These are phyloP conservation scores for Schizosaccharomyces japonicus DNA, from an alignment of 805 yeast genomes.

Conservation along the genomic window DNA sequence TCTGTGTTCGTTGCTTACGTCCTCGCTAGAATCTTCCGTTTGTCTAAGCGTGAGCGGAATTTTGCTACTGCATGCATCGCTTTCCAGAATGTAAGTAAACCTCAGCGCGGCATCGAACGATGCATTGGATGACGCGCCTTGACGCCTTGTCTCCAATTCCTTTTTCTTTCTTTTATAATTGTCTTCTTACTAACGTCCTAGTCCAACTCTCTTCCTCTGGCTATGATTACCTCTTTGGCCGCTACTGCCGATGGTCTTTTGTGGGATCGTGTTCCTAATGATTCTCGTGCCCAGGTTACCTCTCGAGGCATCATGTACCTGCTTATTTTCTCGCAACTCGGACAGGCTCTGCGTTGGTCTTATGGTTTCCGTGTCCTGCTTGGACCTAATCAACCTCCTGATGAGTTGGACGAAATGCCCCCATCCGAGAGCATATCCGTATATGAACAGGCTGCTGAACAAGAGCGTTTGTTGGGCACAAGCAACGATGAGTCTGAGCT, in stretches of 20 bases:
- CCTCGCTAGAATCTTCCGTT: slow-evolving; percentile 27
- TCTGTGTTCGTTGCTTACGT: slow-evolving; percentile 39
- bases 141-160: too few relatives aligned
- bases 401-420: too few relatives aligned
- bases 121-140: too few relatives aligned
- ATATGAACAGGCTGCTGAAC: too few relatives aligned
- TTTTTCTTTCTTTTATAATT: neutral
- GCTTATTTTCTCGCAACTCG: slow-evolving; percentile 40
- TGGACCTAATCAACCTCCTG: slow-evolving; percentile 13
- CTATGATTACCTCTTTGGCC: slow-evolving; percentile 50
- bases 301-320: slow-evolving; percentile 37
- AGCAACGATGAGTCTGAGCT: too few relatives aligned
- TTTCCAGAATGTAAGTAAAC: slow-evolving; percentile 19
- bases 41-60: slow-evolving; percentile 58
- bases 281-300: slow-evolving; percentile 32
- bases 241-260: slow-evolving; percentile 31
- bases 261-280: slow-evolving; percentile 35
- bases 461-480: too few relatives aligned
- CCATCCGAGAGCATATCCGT: too few relatives aligned
- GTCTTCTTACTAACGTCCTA: slow-evolving; percentile 29
- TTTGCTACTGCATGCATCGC: slow-evolving; percentile 93
- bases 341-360: slow-evolving; percentile 44
- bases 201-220: slow-evolving; percentile 83
- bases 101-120: too few relatives aligned
- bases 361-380: slow-evolving; percentile 46